Conservation (phyloP, 2,329 filamentous ascomycete species). For the Botrytis paeoniae region DNA sequence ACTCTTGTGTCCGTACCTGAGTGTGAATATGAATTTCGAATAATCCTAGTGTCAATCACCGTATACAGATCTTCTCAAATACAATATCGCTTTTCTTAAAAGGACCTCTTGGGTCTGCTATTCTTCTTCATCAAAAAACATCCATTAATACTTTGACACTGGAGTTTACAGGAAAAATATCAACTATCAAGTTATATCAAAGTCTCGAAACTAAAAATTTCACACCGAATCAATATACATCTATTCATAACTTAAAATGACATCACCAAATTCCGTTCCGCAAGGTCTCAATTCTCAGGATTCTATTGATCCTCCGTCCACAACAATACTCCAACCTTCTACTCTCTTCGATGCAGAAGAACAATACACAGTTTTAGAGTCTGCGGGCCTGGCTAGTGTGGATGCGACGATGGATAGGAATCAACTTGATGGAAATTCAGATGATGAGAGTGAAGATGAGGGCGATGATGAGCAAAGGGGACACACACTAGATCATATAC, state of each 20-base stretch:
- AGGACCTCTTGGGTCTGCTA: not conserved
- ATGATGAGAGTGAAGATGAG: not conserved
- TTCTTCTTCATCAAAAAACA: not conserved
- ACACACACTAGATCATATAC: not conserved
- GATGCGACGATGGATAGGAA: not conserved
- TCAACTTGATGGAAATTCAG: not conserved
- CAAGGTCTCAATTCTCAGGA: no score
- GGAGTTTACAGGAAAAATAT: not conserved
- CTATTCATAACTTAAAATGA: not conserved
- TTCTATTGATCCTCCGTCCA: not conserved
- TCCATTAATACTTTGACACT: not conserved
- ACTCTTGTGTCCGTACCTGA: not conserved
- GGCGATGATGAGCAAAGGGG: not conserved
- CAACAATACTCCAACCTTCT: not conserved
- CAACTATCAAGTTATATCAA: not conserved
- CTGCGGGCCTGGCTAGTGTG: not conserved
- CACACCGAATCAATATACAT: not conserved
- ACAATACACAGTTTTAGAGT: not conserved
- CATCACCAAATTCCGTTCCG: not conserved
- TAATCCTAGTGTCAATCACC: not conserved
- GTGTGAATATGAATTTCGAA: not conserved
- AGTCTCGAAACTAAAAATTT: not conserved
- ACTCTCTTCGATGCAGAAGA: not conserved
- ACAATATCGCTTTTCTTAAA: not conserved
- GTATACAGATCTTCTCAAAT: not conserved